Percentiles rank a stretch among this genome's conserved stretches.
These are phyloP conservation scores for Leishmania mexicana DNA, from an alignment of 208 protist genomes.

Conservation along the genomic window DNA sequence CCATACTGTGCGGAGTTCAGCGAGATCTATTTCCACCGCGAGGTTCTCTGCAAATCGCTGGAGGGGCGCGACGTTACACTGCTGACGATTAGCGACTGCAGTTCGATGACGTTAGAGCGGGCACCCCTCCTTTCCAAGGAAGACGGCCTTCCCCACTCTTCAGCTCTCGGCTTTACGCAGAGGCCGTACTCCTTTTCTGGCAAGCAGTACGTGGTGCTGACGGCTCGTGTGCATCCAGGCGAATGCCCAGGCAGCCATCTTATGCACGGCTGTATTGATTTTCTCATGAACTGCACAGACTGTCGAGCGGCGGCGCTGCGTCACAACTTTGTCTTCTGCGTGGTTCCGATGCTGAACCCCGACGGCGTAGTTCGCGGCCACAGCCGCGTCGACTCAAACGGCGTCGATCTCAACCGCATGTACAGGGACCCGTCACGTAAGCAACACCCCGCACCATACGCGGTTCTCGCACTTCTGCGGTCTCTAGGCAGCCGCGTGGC, in stretches of 20 bases:
- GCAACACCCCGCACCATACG: constrained; percentile 83
- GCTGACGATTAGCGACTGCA: constrained; percentile 84
- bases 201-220: constrained; percentile 83
- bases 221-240: constrained; percentile 93
- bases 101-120: constrained; percentile 39
- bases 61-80: constrained; percentile 86
- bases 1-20: not conserved
- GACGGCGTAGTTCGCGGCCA: constrained; percentile 93
- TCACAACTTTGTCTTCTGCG: constrained; percentile 89
- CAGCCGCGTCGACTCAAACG: constrained; percentile 92
- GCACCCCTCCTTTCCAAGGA: constrained; percentile 40
- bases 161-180: constrained; percentile 42
- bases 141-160: constrained; percentile 69
- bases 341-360: constrained; percentile 94
- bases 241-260: constrained; percentile 93
- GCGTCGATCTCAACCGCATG: constrained; percentile 94
- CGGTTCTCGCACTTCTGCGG: constrained; percentile 56
- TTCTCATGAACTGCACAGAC: constrained; percentile 70
- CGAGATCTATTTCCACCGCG: constrained; percentile 83
- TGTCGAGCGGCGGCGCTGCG: constrained; percentile 73
- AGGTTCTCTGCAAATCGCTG: constrained; percentile 84
- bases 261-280: constrained; percentile 94
- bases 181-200: constrained; percentile 63
- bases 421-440: constrained; percentile 77
- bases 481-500: constrained; percentile 54